Evolutionary conservation across 208 protist species (phyloP).

Genomic region (Herpetomonas samuelpessoai): DNA sequence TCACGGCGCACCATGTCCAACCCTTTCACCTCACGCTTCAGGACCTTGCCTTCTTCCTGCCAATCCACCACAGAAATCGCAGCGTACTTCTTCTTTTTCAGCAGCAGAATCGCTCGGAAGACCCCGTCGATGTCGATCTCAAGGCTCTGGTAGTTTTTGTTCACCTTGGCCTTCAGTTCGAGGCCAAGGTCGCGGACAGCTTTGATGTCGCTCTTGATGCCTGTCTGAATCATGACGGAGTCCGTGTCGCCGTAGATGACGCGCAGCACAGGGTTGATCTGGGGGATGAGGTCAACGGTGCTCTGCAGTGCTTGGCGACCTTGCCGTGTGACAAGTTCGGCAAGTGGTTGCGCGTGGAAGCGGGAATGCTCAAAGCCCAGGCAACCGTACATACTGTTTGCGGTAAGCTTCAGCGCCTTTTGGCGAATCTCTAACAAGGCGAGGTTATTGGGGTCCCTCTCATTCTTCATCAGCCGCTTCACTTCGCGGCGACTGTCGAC

Average conservation of each 20-base stretch:
- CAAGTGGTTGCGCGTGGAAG: slow-evolving; percentile 98
- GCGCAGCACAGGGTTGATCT: slow-evolving; percentile 81
- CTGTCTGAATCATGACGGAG: slow-evolving; percentile 99
- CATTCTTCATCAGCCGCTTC: slow-evolving; percentile 92
- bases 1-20: slow-evolving; percentile 99
- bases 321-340: slow-evolving; percentile 97
- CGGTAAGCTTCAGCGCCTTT: slow-evolving; percentile 98
- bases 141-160: slow-evolving; percentile 96
- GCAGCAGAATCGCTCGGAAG: slow-evolving; percentile 98
- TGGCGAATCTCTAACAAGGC: slow-evolving; percentile 96
- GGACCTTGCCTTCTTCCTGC: slow-evolving; percentile 56
- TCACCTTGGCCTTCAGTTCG: slow-evolving; percentile 95
- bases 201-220: slow-evolving; percentile 83
- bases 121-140: slow-evolving; percentile 99
- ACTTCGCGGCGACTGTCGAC: slow-evolving; percentile 94
- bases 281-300: slow-evolving; percentile 93
- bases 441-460: slow-evolving; percentile 75
- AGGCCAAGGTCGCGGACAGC: slow-evolving; percentile 88
- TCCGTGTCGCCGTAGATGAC: slow-evolving; percentile 99
- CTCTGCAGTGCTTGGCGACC: slow-evolving; percentile 95
- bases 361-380: slow-evolving; percentile 98
- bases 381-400: slow-evolving; percentile 99
- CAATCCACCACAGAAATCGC: slow-evolving; percentile 80
- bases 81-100: slow-evolving; percentile 95
- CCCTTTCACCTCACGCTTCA: slow-evolving; percentile 96